Evolutionary conservation across 192 early-diverging fungal species (phyloP).

Genomic region (Backusella australiensis): DNA sequence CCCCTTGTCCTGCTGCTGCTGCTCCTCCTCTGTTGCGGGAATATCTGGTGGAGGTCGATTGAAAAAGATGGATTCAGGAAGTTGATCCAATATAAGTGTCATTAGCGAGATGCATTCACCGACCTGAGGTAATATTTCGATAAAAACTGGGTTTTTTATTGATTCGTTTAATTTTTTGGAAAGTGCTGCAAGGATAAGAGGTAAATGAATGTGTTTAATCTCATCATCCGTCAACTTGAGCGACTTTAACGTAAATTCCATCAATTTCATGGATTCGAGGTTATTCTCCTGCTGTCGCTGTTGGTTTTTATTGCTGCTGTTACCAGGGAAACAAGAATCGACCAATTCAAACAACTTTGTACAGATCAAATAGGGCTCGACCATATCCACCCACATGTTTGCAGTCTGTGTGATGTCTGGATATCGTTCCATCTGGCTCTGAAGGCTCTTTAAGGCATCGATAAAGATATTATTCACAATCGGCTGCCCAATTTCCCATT

Average conservation of each 20-base stretch:
- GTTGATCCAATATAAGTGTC: slow-evolving; percentile 28
- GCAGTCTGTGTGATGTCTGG: slow-evolving; percentile 73
- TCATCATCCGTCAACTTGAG: slow-evolving; percentile 85
- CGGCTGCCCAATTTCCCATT: slow-evolving; percentile 76
- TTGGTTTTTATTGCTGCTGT: background rate
- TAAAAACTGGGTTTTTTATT: slow-evolving; percentile 12
- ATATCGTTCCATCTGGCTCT: slow-evolving; percentile 13
- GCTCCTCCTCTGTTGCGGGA: background rate
- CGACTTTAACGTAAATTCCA: slow-evolving; percentile 70
- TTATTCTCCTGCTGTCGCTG: background rate
- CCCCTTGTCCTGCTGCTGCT: background rate
- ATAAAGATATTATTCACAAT: slow-evolving; percentile 71
- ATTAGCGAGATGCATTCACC: slow-evolving; percentile 31
- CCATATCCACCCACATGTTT: slow-evolving; percentile 87
- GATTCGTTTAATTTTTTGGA: slow-evolving; percentile 41
- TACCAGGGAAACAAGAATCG: slow-evolving; percentile 40
- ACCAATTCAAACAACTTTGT: slow-evolving; percentile 60
- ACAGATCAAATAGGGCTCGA: slow-evolving; percentile 88
- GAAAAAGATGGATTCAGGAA: slow-evolving; percentile 33
- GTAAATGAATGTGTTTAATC: slow-evolving; percentile 76
- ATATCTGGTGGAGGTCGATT: slow-evolving; percentile 9
- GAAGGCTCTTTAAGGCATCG: slow-evolving; percentile 67
- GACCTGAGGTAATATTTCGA: slow-evolving; percentile 30
- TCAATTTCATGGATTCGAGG: slow-evolving; percentile 51
- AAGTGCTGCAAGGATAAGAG: slow-evolving; percentile 65